These are phyloP conservation scores for Erysimum cheiranthoides DNA, from an alignment of 345 rosid genomes.

Conservation along the genomic window DNA sequence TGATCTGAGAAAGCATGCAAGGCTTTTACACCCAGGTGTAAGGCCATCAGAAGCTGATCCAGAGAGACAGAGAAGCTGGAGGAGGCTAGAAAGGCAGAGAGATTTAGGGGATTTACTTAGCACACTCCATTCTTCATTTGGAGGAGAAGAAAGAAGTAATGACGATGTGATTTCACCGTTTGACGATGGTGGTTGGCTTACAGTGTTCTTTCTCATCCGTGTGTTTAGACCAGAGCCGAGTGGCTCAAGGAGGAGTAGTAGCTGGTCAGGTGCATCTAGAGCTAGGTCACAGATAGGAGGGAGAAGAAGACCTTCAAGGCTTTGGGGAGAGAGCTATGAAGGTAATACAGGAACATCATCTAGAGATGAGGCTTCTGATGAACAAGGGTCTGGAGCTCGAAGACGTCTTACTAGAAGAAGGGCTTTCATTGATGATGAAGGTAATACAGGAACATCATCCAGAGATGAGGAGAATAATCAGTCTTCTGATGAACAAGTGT, in stretches of 20 bases:
- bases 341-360: constrained; percentile 72
- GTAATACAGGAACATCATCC: constrained; percentile 68
- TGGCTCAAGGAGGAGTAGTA: constrained; percentile 65
- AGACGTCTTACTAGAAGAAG: constrained; percentile 42
- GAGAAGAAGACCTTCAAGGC: constrained; percentile 71
- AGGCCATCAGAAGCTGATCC: constrained; percentile 94
- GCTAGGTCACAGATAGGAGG: constrained; percentile 66
- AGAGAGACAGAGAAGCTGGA: constrained; percentile 91
- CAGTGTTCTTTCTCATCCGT: constrained; percentile 83
- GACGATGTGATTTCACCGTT: constrained; percentile 59
- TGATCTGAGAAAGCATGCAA: constrained; percentile 93
- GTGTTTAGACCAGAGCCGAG: constrained; percentile 77
- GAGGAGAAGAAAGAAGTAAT: constrained; percentile 77
- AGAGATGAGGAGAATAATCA: constrained; percentile 63
- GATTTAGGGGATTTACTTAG: constrained; percentile 94
- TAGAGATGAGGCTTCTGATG: constrained; percentile 67
- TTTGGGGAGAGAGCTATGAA: constrained; percentile 87
- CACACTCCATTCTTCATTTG: constrained; percentile 84
- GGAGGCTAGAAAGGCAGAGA: constrained; percentile 94
- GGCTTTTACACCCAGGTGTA: constrained; percentile 77
- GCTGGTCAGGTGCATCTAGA: constrained; percentile 81
- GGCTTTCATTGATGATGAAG: constrained; percentile 48
- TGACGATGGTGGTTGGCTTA: constrained; percentile 83
- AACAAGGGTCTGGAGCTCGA: constrained; percentile 38
- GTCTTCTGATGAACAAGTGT: constrained; percentile 48